Evolutionary conservation across 139 green algal species (phyloP).

Genomic region (Microglena sp.): DNA sequence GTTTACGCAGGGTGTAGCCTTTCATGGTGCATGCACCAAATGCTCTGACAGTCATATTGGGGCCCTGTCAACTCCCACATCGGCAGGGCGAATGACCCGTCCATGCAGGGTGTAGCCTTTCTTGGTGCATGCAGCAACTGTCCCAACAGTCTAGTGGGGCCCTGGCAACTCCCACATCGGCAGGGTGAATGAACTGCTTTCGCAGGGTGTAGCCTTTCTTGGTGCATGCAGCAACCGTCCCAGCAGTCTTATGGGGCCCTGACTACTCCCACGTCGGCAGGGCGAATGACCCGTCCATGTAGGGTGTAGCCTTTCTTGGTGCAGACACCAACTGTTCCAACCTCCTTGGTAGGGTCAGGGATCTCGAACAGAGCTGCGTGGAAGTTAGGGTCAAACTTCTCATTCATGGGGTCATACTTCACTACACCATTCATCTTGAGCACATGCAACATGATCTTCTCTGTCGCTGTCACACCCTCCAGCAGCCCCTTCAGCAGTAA

Average conservation of each 20-base stretch:
- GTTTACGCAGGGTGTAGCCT: no score
- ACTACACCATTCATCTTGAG: slow-evolving; percentile 65
- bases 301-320: slow-evolving; percentile 67
- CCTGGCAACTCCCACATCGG: slow-evolving; percentile 74
- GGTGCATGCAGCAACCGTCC: no score
- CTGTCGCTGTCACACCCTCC: slow-evolving; percentile 79
- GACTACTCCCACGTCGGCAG: slow-evolving; percentile 80
- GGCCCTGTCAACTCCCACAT: slow-evolving; percentile 67
- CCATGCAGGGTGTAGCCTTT: slow-evolving; percentile 76
- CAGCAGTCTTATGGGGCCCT: no score
- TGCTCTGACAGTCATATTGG: no score
- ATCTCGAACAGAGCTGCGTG: slow-evolving; percentile 89
- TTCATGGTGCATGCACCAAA: no score
- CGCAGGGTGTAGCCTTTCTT: slow-evolving; percentile 64
- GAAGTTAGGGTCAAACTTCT: slow-evolving; percentile 90
- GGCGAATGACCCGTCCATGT: slow-evolving; percentile 65
- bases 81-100: slow-evolving; percentile 66
- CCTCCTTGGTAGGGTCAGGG: slow-evolving; percentile 57
- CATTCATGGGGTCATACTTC: slow-evolving; percentile 55
- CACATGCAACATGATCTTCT: slow-evolving; percentile 72
- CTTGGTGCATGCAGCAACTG: no score
- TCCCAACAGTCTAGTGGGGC: no score
- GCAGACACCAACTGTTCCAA: slow-evolving; percentile 66
- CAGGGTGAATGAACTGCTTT: slow-evolving; percentile 66
- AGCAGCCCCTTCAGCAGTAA: slow-evolving; percentile 55